Evolutionary conservation across 495 filamentous ascomycete genomes (phyloP).

Genomic region (Neurospora pannonica): DNA sequence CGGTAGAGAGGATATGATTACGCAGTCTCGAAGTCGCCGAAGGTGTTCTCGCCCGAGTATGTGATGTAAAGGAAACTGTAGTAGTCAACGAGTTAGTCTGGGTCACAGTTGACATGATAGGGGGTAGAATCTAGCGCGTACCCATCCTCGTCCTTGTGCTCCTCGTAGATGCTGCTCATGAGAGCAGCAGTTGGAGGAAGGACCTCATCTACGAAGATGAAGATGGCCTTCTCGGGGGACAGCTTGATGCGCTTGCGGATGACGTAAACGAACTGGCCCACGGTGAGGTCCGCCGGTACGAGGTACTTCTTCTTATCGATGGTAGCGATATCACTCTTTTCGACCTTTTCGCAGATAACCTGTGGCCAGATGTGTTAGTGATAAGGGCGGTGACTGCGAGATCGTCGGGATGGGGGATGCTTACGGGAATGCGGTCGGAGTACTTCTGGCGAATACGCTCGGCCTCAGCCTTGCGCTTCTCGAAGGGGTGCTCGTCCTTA

Average conservation of each 20-base stretch:
- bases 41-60: constrained; percentile 99
- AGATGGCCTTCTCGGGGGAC: constrained; percentile 98
- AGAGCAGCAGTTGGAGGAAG: constrained; percentile 92
- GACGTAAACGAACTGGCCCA: constrained; percentile 99
- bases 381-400: constrained; percentile 8
- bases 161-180: constrained; percentile 99
- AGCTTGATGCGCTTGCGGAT: constrained; percentile 99
- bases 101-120: background rate
- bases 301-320: constrained; percentile 99
- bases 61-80: constrained; percentile 50
- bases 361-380: constrained; percentile 26
- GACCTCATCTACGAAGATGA: constrained; percentile 99
- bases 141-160: constrained; percentile 84
- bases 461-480: constrained; percentile 99
- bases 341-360: constrained; percentile 99
- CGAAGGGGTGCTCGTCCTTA: constrained; percentile 99
- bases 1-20: constrained; percentile 7
- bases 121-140: constrained; percentile 20
- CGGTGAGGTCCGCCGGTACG: constrained; percentile 93
- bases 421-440: constrained; percentile 93
- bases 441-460: constrained; percentile 99
- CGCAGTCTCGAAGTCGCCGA: constrained; percentile 49
- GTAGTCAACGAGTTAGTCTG: constrained; percentile 7
- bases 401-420: constrained; percentile 26
- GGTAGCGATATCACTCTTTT: constrained; percentile 97